phyloP scores from a whole-genome alignment of 1,284 basidiomycete genomes.

The Vanrija sp. region DNA sequence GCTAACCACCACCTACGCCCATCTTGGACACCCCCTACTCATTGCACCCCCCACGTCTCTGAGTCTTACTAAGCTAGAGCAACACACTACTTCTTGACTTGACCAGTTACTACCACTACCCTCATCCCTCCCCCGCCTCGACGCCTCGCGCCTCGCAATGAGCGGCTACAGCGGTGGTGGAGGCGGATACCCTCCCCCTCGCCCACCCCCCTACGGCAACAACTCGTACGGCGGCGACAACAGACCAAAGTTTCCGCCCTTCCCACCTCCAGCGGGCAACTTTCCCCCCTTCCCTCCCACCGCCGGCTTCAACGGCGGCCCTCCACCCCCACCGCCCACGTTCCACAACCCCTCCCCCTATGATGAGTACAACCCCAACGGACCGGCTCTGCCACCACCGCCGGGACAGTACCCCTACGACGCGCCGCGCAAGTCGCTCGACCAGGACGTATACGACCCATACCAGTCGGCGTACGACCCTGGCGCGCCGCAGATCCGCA shows the following conservation, averaged over 20 bases:
- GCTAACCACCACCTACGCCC: background rate
- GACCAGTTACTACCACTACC: background rate
- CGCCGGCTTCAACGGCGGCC: background rate
- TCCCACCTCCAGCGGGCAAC: conserved; percentile 18
- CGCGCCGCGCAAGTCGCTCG: conserved; percentile 26
- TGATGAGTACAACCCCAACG: conserved; percentile 16
- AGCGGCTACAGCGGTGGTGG: conserved; percentile 13
- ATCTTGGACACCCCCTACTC: background rate
- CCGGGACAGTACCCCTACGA: conserved; percentile 21
- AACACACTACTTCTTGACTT: background rate
- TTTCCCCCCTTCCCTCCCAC: conserved; percentile 22
- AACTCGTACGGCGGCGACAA: conserved; percentile 15
- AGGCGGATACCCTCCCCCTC: conserved; percentile 5
- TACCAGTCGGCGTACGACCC: conserved; percentile 36
- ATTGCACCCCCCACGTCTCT: background rate
- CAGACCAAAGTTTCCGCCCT: conserved; percentile 10
- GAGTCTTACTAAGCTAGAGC: background rate
- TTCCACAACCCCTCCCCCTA: conserved; percentile 13
- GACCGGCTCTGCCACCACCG: conserved; percentile 13
- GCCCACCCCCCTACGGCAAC: background rate
- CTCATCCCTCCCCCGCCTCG: too few relatives aligned
- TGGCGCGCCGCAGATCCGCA: conserved; percentile 9
- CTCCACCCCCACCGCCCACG: background rate
- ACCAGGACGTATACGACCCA: conserved; percentile 38
- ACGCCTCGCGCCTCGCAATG: too few relatives aligned